Conservation (phyloP, 139 green algal species). For the Chlamydomonas sphaeroides region DNA sequence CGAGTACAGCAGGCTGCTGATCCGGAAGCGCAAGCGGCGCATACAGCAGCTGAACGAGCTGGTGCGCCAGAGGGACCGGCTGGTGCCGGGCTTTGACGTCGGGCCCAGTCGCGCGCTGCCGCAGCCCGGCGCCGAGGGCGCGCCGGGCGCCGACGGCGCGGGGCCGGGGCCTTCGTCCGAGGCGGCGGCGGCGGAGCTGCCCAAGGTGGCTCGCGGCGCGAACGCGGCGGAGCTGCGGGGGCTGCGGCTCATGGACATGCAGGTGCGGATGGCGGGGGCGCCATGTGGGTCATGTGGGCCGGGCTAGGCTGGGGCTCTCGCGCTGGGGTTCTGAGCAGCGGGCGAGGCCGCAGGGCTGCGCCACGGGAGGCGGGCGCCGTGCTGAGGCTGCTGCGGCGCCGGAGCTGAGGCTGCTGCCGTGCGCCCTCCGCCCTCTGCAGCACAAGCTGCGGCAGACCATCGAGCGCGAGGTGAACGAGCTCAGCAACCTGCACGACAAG, state of each 20-base stretch:
- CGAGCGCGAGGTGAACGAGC: conserved; percentile 66
- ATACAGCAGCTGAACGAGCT: conserved; percentile 33
- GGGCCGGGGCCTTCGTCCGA: background rate
- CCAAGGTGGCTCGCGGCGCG: conserved; percentile 39
- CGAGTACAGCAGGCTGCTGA: conserved; percentile 14
- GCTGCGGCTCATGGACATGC: conserved; percentile 56
- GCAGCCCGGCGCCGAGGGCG: background rate
- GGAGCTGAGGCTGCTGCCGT: too few species aligned
- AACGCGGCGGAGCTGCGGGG: conserved; percentile 63
- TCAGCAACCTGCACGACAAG: conserved; percentile 78
- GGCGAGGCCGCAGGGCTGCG: too few species aligned
- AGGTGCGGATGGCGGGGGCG: conserved; percentile 33
- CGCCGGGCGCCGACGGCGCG: background rate
- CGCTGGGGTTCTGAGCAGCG: too few species aligned
- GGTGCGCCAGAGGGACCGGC: conserved; percentile 3
- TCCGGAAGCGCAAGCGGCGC: conserved; percentile 41
- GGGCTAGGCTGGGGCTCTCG: too few species aligned
- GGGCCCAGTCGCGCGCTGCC: background rate
- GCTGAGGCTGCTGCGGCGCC: too few species aligned
- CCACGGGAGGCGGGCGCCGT: too few species aligned
- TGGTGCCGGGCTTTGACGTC: conserved; percentile 18
- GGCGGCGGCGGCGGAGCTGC: background rate
- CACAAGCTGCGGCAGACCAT: conserved; percentile 44
- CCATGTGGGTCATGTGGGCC: too few species aligned
- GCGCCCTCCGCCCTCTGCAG: too few species aligned